Percentiles rank a stretch among this genome's conserved stretches.
These are phyloP conservation scores for Naematelia encephala DNA, from an alignment of 768 basidiomycete genomes.

Conservation along the genomic window DNA sequence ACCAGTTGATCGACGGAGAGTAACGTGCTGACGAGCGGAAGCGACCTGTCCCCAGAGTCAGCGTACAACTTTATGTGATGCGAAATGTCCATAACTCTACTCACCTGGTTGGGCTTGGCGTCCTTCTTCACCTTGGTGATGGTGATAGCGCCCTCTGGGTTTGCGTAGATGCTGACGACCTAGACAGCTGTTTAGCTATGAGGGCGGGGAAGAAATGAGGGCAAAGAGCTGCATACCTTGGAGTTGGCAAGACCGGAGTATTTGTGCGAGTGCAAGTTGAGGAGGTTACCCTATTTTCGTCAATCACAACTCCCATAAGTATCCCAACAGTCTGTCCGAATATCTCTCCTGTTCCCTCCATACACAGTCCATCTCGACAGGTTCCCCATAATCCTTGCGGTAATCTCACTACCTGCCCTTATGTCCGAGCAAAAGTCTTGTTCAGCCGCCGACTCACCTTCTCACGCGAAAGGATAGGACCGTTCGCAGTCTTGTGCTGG, in stretches of 20 bases:
- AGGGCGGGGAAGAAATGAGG: neutral
- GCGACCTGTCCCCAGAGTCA: constrained; percentile 31
- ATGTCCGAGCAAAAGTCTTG: neutral
- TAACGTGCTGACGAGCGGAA: constrained; percentile 34
- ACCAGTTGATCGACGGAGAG: constrained; percentile 39
- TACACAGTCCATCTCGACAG: neutral
- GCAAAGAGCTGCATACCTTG: constrained; percentile 54
- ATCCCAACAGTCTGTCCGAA: neutral
- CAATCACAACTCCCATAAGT: neutral
- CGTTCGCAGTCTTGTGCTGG: constrained; percentile 73
- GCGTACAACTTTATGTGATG: neutral
- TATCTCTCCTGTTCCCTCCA: neutral
- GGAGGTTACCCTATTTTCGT: constrained; percentile 60
- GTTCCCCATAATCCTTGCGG: neutral
- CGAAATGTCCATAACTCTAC: too few relatives aligned
- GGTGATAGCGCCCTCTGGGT: constrained; percentile 35
- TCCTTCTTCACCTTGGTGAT: constrained; percentile 49
- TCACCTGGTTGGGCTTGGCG: constrained; percentile 43
- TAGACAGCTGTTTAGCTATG: neutral
- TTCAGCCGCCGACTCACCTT: constrained; percentile 53
- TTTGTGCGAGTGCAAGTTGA: constrained; percentile 85
- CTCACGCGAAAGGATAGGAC: constrained; percentile 79
- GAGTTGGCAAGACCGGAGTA: constrained; percentile 83
- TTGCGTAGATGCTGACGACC: constrained; percentile 36
- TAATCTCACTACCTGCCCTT: neutral